Evolutionary conservation across 1,139 yeast species (phyloP).

Genomic region (Blastobotrys arbuscula): DNA sequence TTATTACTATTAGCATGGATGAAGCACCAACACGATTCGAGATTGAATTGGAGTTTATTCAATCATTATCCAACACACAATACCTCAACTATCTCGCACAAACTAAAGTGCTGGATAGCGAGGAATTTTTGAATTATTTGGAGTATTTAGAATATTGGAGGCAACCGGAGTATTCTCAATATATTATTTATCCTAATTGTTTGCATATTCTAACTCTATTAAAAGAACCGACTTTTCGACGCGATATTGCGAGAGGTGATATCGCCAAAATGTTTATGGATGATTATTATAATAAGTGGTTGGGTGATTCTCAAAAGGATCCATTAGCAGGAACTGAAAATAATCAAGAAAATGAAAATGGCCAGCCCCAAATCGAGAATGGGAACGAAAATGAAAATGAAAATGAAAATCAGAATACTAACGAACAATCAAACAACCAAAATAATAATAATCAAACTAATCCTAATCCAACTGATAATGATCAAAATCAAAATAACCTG

Average conservation of each 20-base stretch:
- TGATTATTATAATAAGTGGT: constrained; percentile 39
- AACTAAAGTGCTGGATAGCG: constrained; percentile 58
- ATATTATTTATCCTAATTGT: constrained; percentile 66
- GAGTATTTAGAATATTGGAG: constrained; percentile 73
- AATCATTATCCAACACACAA: constrained; percentile 73
- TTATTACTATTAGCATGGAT: no score
- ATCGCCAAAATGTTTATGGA: constrained; percentile 40
- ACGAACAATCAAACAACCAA: no score
- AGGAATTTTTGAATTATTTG: constrained; percentile 56
- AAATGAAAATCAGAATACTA: no score
- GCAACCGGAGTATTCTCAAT: constrained; percentile 57
- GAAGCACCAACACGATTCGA: constrained; percentile 73
- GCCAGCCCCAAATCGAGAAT: no score
- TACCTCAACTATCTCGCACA: constrained; percentile 72
- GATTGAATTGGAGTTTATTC: constrained; percentile 76
- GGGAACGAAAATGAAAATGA: no score
- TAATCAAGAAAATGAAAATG: background rate
- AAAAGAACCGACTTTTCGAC: constrained; percentile 36
- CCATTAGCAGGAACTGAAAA: background rate
- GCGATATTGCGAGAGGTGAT: constrained; percentile 38
- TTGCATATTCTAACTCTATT: constrained; percentile 58
- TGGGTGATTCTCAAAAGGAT: constrained; percentile 13
- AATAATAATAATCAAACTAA: no score
- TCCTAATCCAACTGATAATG: no score
- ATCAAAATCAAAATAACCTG: no score